These are phyloP conservation scores for Allomyces javanicus DNA, from an alignment of 192 early-diverging fungal genomes.

Conservation along the genomic window DNA sequence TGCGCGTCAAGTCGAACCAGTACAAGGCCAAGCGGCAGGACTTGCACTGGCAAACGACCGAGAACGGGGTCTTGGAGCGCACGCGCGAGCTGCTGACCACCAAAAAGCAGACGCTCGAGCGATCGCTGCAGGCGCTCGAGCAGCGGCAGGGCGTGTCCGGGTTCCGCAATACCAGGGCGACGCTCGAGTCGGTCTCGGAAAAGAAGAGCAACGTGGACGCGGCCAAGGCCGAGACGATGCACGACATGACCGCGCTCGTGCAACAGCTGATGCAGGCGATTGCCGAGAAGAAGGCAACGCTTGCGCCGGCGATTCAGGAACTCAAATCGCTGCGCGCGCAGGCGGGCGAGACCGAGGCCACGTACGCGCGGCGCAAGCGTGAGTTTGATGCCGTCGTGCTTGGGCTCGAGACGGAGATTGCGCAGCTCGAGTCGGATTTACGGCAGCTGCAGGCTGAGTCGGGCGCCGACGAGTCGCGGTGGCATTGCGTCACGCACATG, in stretches of 20 bases:
- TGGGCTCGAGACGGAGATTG: constrained; percentile 30
- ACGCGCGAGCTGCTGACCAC: constrained; percentile 19
- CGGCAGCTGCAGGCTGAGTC: constrained; percentile 24
- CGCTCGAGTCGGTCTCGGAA: constrained; percentile 21
- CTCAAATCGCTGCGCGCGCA: constrained; percentile 19
- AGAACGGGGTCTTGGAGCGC: constrained; percentile 31
- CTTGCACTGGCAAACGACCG: constrained; percentile 22
- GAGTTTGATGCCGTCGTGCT: constrained; percentile 29
- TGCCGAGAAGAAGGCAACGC: constrained; percentile 28
- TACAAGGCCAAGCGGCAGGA: constrained; percentile 36
- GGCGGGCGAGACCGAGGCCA: constrained; percentile 24
- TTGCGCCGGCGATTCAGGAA: constrained; percentile 34
- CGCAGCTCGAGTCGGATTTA: constrained; percentile 21
- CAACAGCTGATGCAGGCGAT: constrained; percentile 22
- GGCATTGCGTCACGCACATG: constrained; percentile 24
- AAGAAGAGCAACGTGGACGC: constrained; percentile 32
- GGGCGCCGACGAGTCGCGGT: constrained; percentile 20
- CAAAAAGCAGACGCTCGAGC: constrained; percentile 9
- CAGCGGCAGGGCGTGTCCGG: constrained; percentile 8
- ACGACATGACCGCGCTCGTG: constrained; percentile 31
- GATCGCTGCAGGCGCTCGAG: constrained; percentile 13
- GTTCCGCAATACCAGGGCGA: constrained; percentile 8
- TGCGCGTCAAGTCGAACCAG: constrained; percentile 31
- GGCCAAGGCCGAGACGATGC: constrained; percentile 27
- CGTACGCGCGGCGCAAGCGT: constrained; percentile 31